phyloP scores from a whole-genome alignment of 1,139 yeast genomes.

The Nakaseomyces sp. region DNA sequence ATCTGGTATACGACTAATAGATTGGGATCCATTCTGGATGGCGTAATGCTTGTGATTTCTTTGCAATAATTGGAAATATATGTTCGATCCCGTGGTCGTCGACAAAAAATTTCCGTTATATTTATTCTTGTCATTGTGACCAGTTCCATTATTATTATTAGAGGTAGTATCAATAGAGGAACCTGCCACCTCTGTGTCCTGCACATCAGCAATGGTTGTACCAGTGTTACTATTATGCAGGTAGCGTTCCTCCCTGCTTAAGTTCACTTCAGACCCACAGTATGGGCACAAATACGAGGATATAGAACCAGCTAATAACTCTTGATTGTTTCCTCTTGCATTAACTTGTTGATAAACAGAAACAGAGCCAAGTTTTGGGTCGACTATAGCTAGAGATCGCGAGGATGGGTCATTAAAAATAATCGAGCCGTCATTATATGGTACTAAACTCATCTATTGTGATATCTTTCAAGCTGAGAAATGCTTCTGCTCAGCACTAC shows the following conservation, averaged over 20 bases:
- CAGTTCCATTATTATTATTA: too few relatives aligned
- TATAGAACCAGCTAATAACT: slow-evolving; percentile 7
- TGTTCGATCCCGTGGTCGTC: slow-evolving; percentile 4
- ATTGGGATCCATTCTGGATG: slow-evolving; percentile 5
- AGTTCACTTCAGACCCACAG: slow-evolving; percentile 13
- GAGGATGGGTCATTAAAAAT: slow-evolving; percentile 27
- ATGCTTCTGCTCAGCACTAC: too few relatives aligned
- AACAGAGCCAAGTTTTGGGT: slow-evolving; percentile 23
- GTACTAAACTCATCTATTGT: slow-evolving; percentile 23
- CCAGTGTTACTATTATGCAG: not conserved
- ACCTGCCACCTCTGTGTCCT: too few relatives aligned
- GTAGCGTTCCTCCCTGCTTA: not conserved
- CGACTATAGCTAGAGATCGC: slow-evolving; percentile 26
- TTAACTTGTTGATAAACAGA: slow-evolving; percentile 18
- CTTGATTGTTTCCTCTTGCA: not conserved
- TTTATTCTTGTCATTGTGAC: not conserved
- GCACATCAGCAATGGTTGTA: too few relatives aligned
- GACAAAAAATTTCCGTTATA: slow-evolving; percentile 1
- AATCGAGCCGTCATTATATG: slow-evolving; percentile 24
- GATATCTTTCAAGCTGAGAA: too few relatives aligned
- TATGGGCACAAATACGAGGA: slow-evolving; percentile 15
- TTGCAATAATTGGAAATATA: slow-evolving; percentile 10
- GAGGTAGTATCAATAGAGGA: too few relatives aligned
- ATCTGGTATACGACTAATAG: slow-evolving; percentile 18
- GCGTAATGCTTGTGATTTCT: slow-evolving; percentile 13